Base-by-base conservation (phyloP, 2,329 filamentous ascomycete species). In the Botrytis pseudocinerea region DNA sequence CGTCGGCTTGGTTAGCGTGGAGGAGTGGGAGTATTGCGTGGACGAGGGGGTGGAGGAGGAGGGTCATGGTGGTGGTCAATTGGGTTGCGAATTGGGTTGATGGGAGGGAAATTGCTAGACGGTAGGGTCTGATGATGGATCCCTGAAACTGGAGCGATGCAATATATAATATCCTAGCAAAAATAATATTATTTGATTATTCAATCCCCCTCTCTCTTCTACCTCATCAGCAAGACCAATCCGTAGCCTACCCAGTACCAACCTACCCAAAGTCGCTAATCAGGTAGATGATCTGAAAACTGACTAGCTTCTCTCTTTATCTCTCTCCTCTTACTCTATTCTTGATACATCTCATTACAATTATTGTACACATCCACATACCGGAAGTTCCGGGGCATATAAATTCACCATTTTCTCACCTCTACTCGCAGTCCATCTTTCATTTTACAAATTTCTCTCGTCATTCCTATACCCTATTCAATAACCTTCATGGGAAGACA, bases 1-100 rank as follows among this genome's bases (percentile, higher is more conserved):
- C 60, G 2, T 69, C 73, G 4, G 76, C 76, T 22, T 78, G 76
- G 75, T 61, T 78, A 54, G 76, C 76, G 12, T 78, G 76, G 76
- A 73, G 76, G 57, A 77, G 76, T 69, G 75, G 75, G 32, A 78
- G 73, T 70, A 71, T 78, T 51, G 51, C 72, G 54, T 77, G 76
- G 76, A 74, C 75, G 69, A 73, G 76, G 38, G 76, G 75, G 3
- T 78, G 76, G 76, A 75, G 76, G 38, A 71, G 75, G 42, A 74
- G 70, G 48, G 72, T 73, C n/a, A 66, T 77, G 70, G 76, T 77
- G 54, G 71, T 77, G 44, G 60, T 77, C 18, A 73, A 71, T 40
- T 77, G 76, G 76, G 38, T 73, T 40, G 63, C 76, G 61, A 74
- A 76, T 70, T 75, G 73, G 70, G 71, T 76, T 28, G 73, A 74